Evolutionary conservation across 1,284 basidiomycete species (phyloP).

Genomic region (Filobasidium uniguttulatum): DNA sequence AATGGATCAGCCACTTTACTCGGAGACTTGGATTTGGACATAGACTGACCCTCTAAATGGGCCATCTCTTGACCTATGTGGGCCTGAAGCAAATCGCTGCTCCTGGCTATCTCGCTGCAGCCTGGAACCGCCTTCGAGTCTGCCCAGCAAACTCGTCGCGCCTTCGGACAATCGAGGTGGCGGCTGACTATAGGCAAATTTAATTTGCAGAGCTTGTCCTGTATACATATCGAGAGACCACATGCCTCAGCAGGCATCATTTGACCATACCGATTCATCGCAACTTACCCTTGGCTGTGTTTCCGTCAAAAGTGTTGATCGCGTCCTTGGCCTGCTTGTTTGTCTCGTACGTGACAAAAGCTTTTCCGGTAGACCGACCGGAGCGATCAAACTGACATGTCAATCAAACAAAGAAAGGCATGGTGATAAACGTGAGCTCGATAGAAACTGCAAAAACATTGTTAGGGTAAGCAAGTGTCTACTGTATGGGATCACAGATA

Average conservation of each 20-base stretch:
- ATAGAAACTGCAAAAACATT: conserved; percentile 6
- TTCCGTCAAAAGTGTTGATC: conserved; percentile 74
- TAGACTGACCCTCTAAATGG: neutral
- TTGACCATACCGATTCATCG: neutral
- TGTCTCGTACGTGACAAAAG: conserved; percentile 68
- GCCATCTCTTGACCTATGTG: neutral
- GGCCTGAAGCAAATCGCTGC: conserved; percentile 1
- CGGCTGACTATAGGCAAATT: conserved; percentile 41
- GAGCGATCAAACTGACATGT: conserved; percentile 77
- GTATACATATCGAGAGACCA: no score
- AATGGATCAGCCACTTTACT: neutral
- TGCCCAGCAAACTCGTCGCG: conserved; percentile 42
- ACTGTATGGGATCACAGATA: conserved; percentile 26
- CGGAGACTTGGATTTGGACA: neutral
- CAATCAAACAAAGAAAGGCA: neutral
- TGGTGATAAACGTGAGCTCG: neutral
- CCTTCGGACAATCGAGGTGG: neutral
- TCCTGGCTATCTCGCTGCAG: neutral
- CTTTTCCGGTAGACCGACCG: conserved; percentile 77
- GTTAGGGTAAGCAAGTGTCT: conserved; percentile 9
- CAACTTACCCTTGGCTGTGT: conserved; percentile 74
- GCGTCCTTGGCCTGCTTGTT: conserved; percentile 65
- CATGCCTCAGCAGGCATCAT: neutral
- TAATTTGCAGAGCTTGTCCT: conserved; percentile 73
- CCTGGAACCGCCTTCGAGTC: conserved; percentile 37